Conservation (phyloP, 371 early-diverging fungal genomes). For the Batkoa obscura region DNA sequence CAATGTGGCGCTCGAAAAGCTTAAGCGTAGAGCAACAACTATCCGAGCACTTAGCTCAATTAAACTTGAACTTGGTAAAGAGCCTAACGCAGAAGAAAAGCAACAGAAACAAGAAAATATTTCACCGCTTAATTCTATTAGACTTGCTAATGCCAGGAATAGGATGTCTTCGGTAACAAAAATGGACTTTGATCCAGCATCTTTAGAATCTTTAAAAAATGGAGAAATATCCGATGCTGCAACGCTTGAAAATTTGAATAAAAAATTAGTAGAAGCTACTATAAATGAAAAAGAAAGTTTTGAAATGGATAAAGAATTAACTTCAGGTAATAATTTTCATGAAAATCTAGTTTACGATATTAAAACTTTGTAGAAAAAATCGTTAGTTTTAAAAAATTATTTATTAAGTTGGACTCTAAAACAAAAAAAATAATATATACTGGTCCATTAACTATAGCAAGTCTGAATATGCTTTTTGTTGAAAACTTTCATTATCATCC, state of each 20-base stretch:
- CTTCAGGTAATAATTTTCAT: not conserved
- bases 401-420: not conserved
- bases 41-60: constrained; percentile 1
- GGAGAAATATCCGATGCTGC: too few species aligned
- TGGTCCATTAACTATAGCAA: constrained; percentile 1
- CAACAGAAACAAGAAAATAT: too few species aligned
- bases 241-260: too few species aligned
- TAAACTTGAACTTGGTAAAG: not conserved
- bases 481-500: constrained; percentile 5
- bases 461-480: constrained; percentile 2
- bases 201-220: too few species aligned
- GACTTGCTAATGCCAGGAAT: not conserved
- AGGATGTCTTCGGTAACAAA: not conserved
- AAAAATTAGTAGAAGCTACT: too few species aligned
- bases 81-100: too few species aligned
- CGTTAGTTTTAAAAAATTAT: not conserved
- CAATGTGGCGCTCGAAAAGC: not conserved
- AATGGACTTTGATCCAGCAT: not conserved
- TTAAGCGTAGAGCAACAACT: constrained; percentile 4
- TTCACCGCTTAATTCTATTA: not conserved
- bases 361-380: not conserved
- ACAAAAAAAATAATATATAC: constrained; percentile 1
- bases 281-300: too few species aligned
- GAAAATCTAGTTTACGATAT: not conserved
- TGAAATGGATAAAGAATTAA: too few species aligned